Evolutionary conservation across 495 filamentous ascomycete genomes (phyloP), one percentile per base, ranked within the genome.

Genomic region (Astrocystis sublimbata): DNA sequence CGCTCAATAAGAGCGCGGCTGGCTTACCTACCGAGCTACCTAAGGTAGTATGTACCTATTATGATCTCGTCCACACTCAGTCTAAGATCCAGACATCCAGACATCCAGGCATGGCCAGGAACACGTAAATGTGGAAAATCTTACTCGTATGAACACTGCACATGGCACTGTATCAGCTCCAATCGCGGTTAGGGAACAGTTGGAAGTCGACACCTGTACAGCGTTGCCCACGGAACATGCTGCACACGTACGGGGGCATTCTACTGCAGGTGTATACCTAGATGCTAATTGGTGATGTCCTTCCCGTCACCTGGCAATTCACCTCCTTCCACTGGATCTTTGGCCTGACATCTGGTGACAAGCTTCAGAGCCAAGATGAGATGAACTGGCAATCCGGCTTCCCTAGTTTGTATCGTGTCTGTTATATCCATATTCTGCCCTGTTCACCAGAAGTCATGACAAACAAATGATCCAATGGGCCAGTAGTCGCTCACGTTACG

Each of bases 271-370:
- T 2, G 13, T 36, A 36, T 6, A 13, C 6, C 33, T 62, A 61
- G 49, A 71, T 63, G 53, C 65, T 51, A 49, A 46, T 66, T 66
- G 67, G 69, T 71, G 57, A 36, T 19, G 58, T 51, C 50, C 61
- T 33, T 33, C 50, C 47, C 61, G 33, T 52, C 58, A 60, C 59
- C 49, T 26, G 64, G 51, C 63, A 66, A 71, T 71, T 63, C 49
- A 60, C 56, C 28, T 62, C 57, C 65, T 66, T 69, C 65, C 68
- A 71, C 68, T 66, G 68, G 68, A 68, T 47, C 46, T 71, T 71
- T 58, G 65, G 61, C 50, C 63, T 65, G 57, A 59, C 33, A 61
- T 43, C 63, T 65, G 57, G 55, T 28, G 43, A 47, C 57, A 17
- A 45, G 41, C 46, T 13, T 49, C 24, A 31, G 45, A 10, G 24